Conservation (phyloP, 2,329 filamentous ascomycete genomes). For the Talaromyces sp. region DNA sequence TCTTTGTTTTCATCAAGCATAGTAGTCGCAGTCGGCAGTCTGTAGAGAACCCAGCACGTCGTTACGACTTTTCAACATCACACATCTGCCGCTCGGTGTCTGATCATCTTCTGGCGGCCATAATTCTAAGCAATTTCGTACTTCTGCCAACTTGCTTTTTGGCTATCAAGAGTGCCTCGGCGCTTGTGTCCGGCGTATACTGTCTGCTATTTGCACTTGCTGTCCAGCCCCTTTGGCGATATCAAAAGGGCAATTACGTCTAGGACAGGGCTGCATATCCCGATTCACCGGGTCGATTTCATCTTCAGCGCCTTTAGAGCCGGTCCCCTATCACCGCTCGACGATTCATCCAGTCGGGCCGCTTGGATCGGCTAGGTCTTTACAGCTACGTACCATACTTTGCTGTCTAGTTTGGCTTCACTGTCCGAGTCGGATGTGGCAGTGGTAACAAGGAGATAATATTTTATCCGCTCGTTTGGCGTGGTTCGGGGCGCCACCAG, state of each 20-base stretch:
- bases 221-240: neutral
- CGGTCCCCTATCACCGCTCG: neutral
- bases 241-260: neutral
- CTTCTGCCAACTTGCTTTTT: neutral
- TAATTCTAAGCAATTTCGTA: neutral
- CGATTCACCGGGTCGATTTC: neutral
- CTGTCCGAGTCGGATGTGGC: neutral
- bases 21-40: neutral
- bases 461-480: neutral
- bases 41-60: neutral
- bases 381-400: neutral
- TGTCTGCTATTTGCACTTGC: neutral
- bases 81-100: neutral
- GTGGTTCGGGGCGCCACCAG: neutral
- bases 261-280: neutral
- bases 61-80: neutral
- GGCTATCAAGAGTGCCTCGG: neutral
- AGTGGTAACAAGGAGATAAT: neutral
- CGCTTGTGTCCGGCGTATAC: neutral
- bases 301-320: neutral
- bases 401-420: neutral
- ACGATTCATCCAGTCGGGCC: neutral
- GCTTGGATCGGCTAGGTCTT: neutral
- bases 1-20: neutral
- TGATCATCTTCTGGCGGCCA: neutral